Base-by-base conservation (phyloP, 2,329 filamentous ascomycete genomes). In the Passalora sequoiae region DNA sequence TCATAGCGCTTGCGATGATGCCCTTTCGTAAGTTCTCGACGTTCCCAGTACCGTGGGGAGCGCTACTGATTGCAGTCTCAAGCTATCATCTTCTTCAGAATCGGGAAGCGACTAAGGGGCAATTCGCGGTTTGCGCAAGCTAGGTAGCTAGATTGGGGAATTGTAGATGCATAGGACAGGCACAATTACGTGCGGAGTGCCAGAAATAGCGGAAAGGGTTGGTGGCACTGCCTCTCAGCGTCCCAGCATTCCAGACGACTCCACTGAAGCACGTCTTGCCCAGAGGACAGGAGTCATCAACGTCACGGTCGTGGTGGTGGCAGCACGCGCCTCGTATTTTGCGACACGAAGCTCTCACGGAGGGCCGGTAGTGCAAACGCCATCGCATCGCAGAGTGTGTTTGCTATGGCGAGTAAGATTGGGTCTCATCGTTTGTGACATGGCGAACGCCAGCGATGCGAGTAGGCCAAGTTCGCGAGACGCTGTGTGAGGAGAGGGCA, bases 11-110 rank as follows among this genome's bases (percentile, higher is more conserved):
- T 25, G 69, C 66, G 13, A 71, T 74, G 69, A 66, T 68, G 45
- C 71, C 71, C 60, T 64, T 64, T 42, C 60, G 61, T 64, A 50
- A 55, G 61, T 61, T 16, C 38, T 32, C 38, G 28, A 35, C 43
- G 22, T 29, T 39, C 40, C 55, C 56, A 45, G 56, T 53, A 46
- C 54, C 49, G 43, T 55, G 54, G 53, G 44, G 12, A 33, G 28
- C 22, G 20, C 33, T 48, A 49, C 47, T 56, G 50, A 57, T 50
- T 49, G 31, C 42, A 24, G 44, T 33, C 25, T 33, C 33, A 46
- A 62, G 57, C 66, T 66, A 68, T 69, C 50, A 53, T 74, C 38
- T 73, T 74, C 61, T 74, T 70, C 64, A 68, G 61, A 56, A 71
- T 66, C 56, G 72, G 72, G 55, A 70, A 70, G 62, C 58, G 62